phyloP scores from a whole-genome alignment of 73 alveolate species.

The Durusdinium trenchii region DNA sequence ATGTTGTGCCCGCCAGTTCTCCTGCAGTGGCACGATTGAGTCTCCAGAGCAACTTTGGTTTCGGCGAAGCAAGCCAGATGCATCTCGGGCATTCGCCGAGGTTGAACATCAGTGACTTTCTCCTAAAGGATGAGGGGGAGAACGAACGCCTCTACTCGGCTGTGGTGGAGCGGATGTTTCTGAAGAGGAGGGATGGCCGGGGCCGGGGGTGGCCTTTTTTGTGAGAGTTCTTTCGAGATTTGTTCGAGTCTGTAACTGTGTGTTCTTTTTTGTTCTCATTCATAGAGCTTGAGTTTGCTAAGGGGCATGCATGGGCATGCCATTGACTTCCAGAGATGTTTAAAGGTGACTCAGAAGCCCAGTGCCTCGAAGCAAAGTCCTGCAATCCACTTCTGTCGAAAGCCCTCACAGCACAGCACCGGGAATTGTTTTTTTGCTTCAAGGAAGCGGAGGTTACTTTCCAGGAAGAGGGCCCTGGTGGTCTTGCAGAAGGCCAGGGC shows the following conservation, averaged over 20 bases:
- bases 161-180: constrained; percentile 66
- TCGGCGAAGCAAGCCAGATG: neutral
- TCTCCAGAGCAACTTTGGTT: too few relatives aligned
- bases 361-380: neutral
- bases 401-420: neutral
- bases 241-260: neutral
- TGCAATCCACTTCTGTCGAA: neutral
- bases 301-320: too few relatives aligned
- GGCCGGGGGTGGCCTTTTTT: neutral
- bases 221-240: neutral
- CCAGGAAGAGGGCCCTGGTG: constrained; percentile 24
- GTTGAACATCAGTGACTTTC: constrained; percentile 37
- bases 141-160: neutral
- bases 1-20: too few relatives aligned
- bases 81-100: neutral
- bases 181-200: neutral
- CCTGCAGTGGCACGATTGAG: too few relatives aligned
- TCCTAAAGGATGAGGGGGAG: constrained; percentile 64
- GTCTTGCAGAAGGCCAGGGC: constrained; percentile 58
- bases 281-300: too few relatives aligned
- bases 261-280: neutral
- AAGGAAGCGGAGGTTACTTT: constrained; percentile 48
- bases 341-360: neutral
- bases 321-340: too few relatives aligned
- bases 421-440: neutral